Percentiles rank a stretch among this genome's conserved stretches.
Conservation (phyloP, 805 yeast species). For the Candida pseudofarinosa region DNA sequence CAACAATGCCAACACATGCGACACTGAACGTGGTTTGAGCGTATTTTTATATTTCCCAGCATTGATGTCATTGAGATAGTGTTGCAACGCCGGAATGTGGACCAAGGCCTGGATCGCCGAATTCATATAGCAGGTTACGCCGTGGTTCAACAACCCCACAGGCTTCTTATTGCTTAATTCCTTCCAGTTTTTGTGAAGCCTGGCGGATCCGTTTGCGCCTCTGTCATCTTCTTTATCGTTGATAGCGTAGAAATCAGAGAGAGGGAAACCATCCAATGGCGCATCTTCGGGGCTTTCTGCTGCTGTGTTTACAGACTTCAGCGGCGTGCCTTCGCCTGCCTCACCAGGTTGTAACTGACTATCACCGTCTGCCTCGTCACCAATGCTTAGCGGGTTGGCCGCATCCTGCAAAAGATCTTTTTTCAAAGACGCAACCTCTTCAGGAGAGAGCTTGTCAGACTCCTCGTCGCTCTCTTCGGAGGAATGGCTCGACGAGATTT, state of each 20-base stretch:
- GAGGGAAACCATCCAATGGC: conserved; percentile 2
- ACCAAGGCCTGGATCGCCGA: conserved; percentile 88
- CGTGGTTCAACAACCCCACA: conserved; percentile 78
- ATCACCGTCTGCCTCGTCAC: neutral
- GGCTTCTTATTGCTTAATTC: conserved; percentile 51
- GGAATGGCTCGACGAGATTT: conserved; percentile 7
- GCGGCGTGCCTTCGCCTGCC: neutral
- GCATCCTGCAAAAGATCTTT: conserved; percentile 18
- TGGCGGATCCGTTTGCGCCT: conserved; percentile 57
- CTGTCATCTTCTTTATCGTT: conserved; percentile 56
- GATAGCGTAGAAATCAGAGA: conserved; percentile 44
- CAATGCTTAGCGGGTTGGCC: conserved; percentile 1
- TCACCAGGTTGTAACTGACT: conserved; percentile 1
- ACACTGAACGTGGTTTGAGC: conserved; percentile 55
- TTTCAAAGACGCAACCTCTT: conserved; percentile 13
- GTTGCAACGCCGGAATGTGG: conserved; percentile 88
- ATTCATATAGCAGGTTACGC: conserved; percentile 96
- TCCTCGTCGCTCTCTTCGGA: conserved; percentile 5
- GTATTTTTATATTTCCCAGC: conserved; percentile 46
- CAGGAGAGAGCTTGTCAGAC: neutral
- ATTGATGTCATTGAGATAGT: conserved; percentile 67
- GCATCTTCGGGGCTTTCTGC: neutral
- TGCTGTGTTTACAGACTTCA: conserved; percentile 2
- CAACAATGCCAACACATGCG: conserved; percentile 64
- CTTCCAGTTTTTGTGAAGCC: conserved; percentile 74